These are phyloP conservation scores for Komagataella populi DNA, from an alignment of 805 yeast species.

Conservation along the genomic window DNA sequence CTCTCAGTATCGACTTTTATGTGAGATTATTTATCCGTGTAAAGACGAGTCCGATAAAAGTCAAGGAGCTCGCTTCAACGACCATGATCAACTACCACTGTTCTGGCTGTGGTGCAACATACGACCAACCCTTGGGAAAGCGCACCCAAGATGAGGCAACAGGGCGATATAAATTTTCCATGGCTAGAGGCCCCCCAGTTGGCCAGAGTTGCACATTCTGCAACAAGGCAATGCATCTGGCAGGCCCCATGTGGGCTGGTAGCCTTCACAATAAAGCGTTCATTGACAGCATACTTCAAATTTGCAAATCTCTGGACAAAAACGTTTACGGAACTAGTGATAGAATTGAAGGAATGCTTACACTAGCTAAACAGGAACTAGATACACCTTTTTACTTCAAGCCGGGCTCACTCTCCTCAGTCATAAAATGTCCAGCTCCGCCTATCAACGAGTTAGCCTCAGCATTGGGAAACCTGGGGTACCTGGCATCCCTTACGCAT, in stretches of 20 bases:
- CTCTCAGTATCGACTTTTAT: conserved; percentile 84
- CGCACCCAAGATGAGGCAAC: conserved; percentile 19
- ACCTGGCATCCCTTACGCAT: conserved; percentile 75
- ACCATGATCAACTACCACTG: conserved; percentile 76
- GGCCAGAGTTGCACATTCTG: conserved; percentile 59
- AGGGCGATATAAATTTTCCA: conserved; percentile 29
- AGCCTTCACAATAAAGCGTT: conserved; percentile 59
- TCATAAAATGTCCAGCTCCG: conserved; percentile 74
- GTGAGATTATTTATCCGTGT: conserved; percentile 78
- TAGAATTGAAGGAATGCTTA: conserved; percentile 86
- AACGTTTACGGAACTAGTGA: conserved; percentile 64
- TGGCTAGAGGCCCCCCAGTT: conserved; percentile 51
- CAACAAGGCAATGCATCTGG: conserved; percentile 54
- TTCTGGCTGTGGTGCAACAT: conserved; percentile 69
- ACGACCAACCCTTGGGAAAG: conserved; percentile 67
- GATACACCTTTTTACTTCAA: conserved; percentile 71
- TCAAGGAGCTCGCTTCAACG: conserved; percentile 64
- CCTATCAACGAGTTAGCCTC: conserved; percentile 58
- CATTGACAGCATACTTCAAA: conserved; percentile 46
- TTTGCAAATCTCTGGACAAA: conserved; percentile 23
- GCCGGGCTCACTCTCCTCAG: conserved; percentile 62
- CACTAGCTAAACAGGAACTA: conserved; percentile 67
- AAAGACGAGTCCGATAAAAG: conserved; percentile 63
- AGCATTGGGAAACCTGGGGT: conserved; percentile 79
- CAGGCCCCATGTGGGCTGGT: conserved; percentile 97